Base-by-base conservation (phyloP, 345 rosid species). In the Gossypium rotundifolium region DNA sequence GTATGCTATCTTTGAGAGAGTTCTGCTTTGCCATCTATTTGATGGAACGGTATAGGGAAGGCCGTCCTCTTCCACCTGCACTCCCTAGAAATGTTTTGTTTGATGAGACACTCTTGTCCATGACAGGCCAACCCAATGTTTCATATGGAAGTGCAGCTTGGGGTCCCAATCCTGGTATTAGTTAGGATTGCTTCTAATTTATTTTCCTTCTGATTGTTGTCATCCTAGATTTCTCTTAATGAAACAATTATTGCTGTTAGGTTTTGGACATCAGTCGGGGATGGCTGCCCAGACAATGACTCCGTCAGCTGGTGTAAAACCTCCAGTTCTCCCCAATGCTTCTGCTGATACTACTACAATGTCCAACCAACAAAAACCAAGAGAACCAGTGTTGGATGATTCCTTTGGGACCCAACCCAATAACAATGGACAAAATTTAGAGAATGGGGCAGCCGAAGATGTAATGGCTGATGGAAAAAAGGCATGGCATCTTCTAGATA, bases 1-100 rank as follows among this genome's bases (percentile, higher is more conserved):
- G 98, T 85, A 95, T 95, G 98, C 98, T 95, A 81, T 93, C 99
- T 72, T 83, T 93, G 89, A 93, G 96, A 83, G 99, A 95, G 76
- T 95, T 95, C 74, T 95, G 98, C 86, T 87, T 88, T 60, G 33
- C 62, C 23, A 33, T 58, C 7, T 58, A 58, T 58, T 58, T 58
- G 29, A 58, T 58, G 62, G 62, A 95, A 87, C 93, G 94, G 57
- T 86, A 65, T 77, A 93, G 97, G 85, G 99, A 93, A 83, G 99
- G 99, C 27, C 89, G 87, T 72, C 87, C 96, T 76, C 97, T 93
- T 79, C 99, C 99, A 48, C 68, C 90, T 9, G 49, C 85, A 58
- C 93, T 95, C 76, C 99, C 99, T 33, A 88, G 89, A 74, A 88
- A 82, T 80, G 72, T 91, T 80, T 86, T 91, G 91, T 89, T 79